Percentiles rank a stretch among this genome's conserved stretches.
Evolutionary conservation across 1,284 basidiomycete genomes (phyloP).

Genomic region (Austroboletus niveus): DNA sequence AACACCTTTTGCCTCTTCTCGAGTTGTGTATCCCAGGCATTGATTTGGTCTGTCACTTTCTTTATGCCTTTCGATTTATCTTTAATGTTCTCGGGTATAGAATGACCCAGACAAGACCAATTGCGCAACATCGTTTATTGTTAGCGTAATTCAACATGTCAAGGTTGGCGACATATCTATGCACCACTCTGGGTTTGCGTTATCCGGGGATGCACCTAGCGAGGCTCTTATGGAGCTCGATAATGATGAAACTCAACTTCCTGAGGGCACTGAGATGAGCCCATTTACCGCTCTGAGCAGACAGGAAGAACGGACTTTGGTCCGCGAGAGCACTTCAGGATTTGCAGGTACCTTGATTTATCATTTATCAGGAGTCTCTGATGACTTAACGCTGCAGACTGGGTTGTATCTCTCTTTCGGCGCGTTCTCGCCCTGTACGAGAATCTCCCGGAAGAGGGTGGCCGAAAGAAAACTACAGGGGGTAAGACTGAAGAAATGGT

Average conservation of each 20-base stretch:
- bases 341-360: constrained; percentile 61
- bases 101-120: constrained; percentile 95
- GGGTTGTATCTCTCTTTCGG: constrained; percentile 87
- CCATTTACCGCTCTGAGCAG: constrained; percentile 50
- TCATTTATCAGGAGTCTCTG: constrained; percentile 2
- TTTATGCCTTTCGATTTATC: background rate
- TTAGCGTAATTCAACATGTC: constrained; percentile 76
- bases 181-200: constrained; percentile 51
- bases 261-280: constrained; percentile 55
- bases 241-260: constrained; percentile 42
- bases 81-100: constrained; percentile 35
- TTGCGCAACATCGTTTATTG: constrained; percentile 78
- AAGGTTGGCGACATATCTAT: constrained; percentile 79
- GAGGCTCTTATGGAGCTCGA: constrained; percentile 58
- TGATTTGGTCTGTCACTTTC: constrained; percentile 59
- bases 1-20: constrained; percentile 85
- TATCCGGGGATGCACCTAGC: constrained; percentile 51
- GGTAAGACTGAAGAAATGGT: constrained; percentile 86
- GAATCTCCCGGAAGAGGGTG: constrained; percentile 93
- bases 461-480: constrained; percentile 75
- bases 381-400: constrained; percentile 50
- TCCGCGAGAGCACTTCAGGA: constrained; percentile 74
- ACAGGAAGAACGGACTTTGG: constrained; percentile 72
- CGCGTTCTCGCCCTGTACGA: constrained; percentile 87
- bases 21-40: constrained; percentile 92